phyloP scores from a whole-genome alignment of 148 eudicot genomes.

The Chenopodium formosanum region DNA sequence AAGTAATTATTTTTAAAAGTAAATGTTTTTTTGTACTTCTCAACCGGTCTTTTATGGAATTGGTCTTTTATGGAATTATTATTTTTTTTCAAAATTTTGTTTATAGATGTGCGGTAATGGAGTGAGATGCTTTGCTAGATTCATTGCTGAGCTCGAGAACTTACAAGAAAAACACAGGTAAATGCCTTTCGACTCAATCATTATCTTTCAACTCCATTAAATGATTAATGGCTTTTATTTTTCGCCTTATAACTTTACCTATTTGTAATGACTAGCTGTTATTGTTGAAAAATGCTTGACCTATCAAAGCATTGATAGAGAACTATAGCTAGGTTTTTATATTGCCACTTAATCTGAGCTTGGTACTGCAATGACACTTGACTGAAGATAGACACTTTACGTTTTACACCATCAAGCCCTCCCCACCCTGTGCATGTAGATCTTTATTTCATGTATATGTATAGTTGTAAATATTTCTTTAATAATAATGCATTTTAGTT shows the following conservation, averaged over 20 bases:
- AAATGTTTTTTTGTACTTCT: neutral
- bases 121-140: constrained; percentile 96
- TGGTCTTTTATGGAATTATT: neutral
- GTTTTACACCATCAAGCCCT: neutral
- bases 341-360: neutral
- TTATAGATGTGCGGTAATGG: constrained; percentile 95
- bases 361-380: neutral
- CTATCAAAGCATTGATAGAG: neutral
- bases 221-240: neutral
- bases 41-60: neutral
- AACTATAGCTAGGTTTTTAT: neutral
- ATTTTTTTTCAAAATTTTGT: constrained; percentile 15
- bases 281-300: neutral
- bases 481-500: neutral
- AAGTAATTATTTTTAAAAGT: neutral
- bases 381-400: neutral
- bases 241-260: neutral
- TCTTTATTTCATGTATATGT: neutral
- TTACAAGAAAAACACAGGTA: constrained; percentile 76
- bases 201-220: neutral
- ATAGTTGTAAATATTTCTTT: neutral
- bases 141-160: constrained; percentile 77
- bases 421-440: neutral
- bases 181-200: neutral
- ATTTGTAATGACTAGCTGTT: too few species aligned